Base-by-base conservation (phyloP, 305 asterid genomes). In the Andrographis paniculata region DNA sequence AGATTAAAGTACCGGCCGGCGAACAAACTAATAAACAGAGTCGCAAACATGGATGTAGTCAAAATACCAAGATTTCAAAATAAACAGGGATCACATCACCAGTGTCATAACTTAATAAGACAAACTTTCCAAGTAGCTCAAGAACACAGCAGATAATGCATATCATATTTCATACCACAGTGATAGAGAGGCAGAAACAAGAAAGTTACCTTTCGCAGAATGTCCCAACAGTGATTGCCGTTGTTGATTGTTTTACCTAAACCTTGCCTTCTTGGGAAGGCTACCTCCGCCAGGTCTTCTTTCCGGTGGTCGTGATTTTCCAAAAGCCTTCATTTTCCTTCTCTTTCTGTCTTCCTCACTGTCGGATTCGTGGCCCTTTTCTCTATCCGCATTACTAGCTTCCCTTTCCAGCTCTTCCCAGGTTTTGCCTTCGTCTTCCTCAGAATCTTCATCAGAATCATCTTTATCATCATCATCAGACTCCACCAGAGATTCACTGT, bases 331-430 rank as follows among this genome's bases (percentile, higher is more conserved):
- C 72, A 67, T 54, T 63, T 77, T 87, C 40, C 82, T 71, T 50
- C 89, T 72, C 49, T 70, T 70, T 46, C 93, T 69, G 48, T 83
- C 94, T 0, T 80, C 93, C 41, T 80, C 93, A 4, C 94, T 83
- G 55, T 82, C 96, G 0, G 84, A 78, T 53, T 86, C 94, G 24
- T 78, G 56, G n/a, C 82, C 92, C 50, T 69, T 77, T 73, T 79
- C 94, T 54, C 68, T 55, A 59, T 83, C 96, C 14, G 94, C 96
- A 33, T 77, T 67, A 58, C 77, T 77, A 38, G 96, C 94, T 59
- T 86, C 96, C 75, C 79, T 72, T 60, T 86, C 93, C 63, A 87
- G 50, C 72, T 87, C 96, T 22, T 77, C 96, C 96, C 96, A 87
- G 4, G 96, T 75, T 56, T 87, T 83, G 1, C 96, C 94, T 55